Conservation (phyloP, 2,329 filamentous ascomycete species). For the Colletotrichum neosansevieriae region DNA sequence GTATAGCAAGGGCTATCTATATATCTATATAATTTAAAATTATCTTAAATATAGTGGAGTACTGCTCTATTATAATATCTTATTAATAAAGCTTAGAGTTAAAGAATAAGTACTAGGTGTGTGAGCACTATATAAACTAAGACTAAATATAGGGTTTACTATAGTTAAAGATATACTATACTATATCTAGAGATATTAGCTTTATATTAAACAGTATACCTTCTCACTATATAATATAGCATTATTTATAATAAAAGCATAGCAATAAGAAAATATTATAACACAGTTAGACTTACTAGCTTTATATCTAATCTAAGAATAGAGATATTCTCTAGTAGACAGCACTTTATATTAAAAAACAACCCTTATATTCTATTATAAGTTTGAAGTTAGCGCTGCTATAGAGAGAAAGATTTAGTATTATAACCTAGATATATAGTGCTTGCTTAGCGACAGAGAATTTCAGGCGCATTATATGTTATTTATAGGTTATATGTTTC, state of each 20-base stretch:
- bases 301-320: constrained; percentile 5
- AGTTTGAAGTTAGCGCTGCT: not conserved
- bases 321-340: not conserved
- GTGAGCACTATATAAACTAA: not conserved
- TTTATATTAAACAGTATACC: not conserved
- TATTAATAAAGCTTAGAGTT: constrained; percentile 14
- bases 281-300: not conserved
- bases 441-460: too few species aligned
- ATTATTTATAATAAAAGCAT: not conserved
- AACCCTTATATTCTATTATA: not conserved
- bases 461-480: too few species aligned
- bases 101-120: constrained; percentile 10
- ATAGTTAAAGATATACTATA: constrained; percentile 4
- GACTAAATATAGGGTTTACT: not conserved
- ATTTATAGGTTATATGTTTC: too few species aligned
- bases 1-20: not conserved
- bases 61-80: not conserved
- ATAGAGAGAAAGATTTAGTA: not conserved
- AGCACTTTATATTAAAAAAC: not conserved
- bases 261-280: not conserved
- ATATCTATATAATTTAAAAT: constrained; percentile 1
- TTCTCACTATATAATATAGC: not conserved
- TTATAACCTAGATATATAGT: not conserved
- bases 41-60: not conserved
- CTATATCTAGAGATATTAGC: not conserved